Base-by-base conservation (phyloP, 257 asterid genomes). In the Agastache rugosa region DNA sequence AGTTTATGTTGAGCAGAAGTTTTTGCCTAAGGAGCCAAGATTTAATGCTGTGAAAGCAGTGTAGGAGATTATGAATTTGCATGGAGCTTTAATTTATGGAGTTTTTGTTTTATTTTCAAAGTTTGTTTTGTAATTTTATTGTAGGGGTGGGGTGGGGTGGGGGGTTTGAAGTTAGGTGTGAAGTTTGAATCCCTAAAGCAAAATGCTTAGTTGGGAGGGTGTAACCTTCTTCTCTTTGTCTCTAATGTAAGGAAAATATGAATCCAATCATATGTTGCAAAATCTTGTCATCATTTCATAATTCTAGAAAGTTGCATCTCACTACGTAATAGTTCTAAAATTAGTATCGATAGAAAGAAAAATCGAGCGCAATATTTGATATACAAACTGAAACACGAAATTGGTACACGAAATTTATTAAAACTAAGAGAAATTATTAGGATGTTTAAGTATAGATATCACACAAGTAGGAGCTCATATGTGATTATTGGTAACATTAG, bases 21-120 rank as follows among this genome's bases (percentile, higher is more conserved):
- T 87, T 64, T 76, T 83, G 71, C 91, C 96, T 37, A 92, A 92
- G 66, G 97, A 92, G 77, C 98, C 96, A 63, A 90, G 98, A 58
- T 92, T 92, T 63, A 75, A 75, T 65, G 97, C 97, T 68, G 91
- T 90, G 56, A 83, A 77, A 73, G 85, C 92, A 35, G 71, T 74
- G 66, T 91, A 79, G 73, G 59, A 60, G 48, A 14, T 31, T 2
- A 23, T 66, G 37, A 66, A 29, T 67, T 10, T 29, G 69, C 47
- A 22, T 50, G 45, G 47, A 22, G n/a, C 8, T 45, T 71, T 23
- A 7, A 6, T 47, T 71, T 25, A 25, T 54, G 23, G 59, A 8
- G 8, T n/a, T 14, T 20, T 39, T 67, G 14, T 8, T 8, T 67
- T 19, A 14, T 19, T 17, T 55, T 15, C 63, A n/a, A n/a, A n/a